Evolutionary conservation across 768 basidiomycete species (phyloP).

Genomic region (Baorangia bicolor): DNA sequence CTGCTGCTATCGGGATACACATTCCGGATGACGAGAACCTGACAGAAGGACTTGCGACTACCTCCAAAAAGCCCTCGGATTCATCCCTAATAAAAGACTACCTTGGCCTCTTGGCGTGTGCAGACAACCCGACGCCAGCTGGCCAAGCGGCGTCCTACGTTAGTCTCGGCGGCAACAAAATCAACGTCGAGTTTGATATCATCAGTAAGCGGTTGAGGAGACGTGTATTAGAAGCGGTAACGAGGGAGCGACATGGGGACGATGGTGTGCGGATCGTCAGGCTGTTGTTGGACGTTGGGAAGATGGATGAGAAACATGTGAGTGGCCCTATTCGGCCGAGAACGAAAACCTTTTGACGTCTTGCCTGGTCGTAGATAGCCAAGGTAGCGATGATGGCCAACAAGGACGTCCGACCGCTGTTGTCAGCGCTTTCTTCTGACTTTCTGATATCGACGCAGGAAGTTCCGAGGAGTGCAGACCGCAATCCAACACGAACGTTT

Average conservation of each 20-base stretch:
- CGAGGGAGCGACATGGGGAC: constrained; percentile 79
- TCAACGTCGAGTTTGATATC: constrained; percentile 78
- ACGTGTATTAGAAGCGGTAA: constrained; percentile 71
- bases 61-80: constrained; percentile 52
- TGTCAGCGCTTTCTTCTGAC: constrained; percentile 77
- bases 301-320: constrained; percentile 95
- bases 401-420: constrained; percentile 79
- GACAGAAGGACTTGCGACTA: constrained; percentile 58
- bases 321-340: constrained; percentile 15
- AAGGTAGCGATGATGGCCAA: constrained; percentile 91
- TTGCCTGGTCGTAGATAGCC: constrained; percentile 62
- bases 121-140: constrained; percentile 77
- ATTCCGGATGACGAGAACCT: constrained; percentile 63
- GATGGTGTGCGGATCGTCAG: constrained; percentile 82
- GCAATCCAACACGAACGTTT: constrained; percentile 84
- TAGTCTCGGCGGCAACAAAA: constrained; percentile 66
- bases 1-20: constrained; percentile 61
- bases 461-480: constrained; percentile 86
- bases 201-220: constrained; percentile 65
- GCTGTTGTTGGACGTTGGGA: constrained; percentile 76
- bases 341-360: neutral
- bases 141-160: constrained; percentile 72
- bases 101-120: constrained; percentile 73
- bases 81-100: constrained; percentile 73
- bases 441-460: constrained; percentile 90